Percentiles rank a stretch among this genome's conserved stretches.
phyloP scores from a whole-genome alignment of 2,329 filamentous ascomycete genomes.

The Aureobasidium leucospermi region DNA sequence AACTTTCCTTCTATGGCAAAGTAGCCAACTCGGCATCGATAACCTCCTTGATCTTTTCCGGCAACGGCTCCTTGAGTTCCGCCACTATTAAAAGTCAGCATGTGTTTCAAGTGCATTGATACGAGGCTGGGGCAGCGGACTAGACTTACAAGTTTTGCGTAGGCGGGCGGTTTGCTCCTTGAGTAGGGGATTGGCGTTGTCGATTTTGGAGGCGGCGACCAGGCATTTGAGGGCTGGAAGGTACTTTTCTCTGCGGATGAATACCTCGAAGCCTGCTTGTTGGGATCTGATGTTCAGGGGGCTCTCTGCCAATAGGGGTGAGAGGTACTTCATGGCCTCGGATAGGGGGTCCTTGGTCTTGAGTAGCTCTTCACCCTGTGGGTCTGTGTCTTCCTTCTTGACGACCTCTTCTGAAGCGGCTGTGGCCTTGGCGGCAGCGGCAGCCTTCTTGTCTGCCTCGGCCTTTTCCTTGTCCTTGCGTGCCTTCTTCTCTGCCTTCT shows the following conservation, averaged over 20 bases:
- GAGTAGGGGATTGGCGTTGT: conserved; percentile 62
- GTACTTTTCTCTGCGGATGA: conserved; percentile 76
- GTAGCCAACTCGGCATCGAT: conserved; percentile 47
- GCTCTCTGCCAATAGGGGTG: conserved; percentile 72
- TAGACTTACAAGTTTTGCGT: conserved; percentile 44
- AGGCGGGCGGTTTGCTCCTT: conserved; percentile 69
- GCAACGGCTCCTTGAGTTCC: conserved; percentile 51
- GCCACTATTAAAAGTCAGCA: conserved; percentile 18
- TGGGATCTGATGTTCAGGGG: conserved; percentile 77
- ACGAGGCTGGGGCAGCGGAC: too few relatives aligned
- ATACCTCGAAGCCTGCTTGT: conserved; percentile 82
- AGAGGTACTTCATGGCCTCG: conserved; percentile 81
- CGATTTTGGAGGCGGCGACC: conserved; percentile 61
- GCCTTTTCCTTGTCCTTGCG: conserved; percentile 71
- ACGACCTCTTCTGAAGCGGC: conserved; percentile 52
- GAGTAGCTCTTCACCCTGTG: conserved; percentile 70
- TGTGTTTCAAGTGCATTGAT: too few relatives aligned
- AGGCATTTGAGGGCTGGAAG: conserved; percentile 82
- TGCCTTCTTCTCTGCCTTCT: conserved; percentile 60
- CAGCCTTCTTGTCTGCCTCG: conserved; percentile 67
- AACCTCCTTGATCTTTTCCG: conserved; percentile 59
- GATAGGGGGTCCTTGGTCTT: conserved; percentile 75
- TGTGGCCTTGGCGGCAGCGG: conserved; percentile 41
- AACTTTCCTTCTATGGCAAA: conserved; percentile 31
- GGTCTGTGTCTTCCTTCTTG: conserved; percentile 89